Evolutionary conservation across 345 rosid species (phyloP).

Genomic region (Brassica napus): DNA sequence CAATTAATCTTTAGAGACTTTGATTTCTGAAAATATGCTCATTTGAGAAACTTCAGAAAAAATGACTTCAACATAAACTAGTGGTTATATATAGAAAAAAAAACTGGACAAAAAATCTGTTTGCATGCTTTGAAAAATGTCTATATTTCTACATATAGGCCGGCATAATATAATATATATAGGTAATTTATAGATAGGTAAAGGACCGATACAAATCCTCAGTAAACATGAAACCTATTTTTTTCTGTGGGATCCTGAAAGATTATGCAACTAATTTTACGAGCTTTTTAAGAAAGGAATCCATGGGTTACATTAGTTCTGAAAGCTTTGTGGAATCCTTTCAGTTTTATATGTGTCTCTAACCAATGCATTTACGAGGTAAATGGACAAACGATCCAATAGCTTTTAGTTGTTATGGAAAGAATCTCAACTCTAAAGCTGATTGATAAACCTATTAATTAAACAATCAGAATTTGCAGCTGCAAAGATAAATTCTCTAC

Average conservation of each 20-base stretch:
- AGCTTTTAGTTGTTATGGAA: neutral
- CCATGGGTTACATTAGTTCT: neutral
- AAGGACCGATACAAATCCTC: neutral
- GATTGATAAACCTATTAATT: conserved; percentile 2
- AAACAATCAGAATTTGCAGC: conserved; percentile 2
- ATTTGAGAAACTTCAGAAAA: neutral
- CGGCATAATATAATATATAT: neutral
- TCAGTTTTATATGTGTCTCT: conserved; percentile 15
- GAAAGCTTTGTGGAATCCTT: conserved; percentile 19
- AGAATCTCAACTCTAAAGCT: conserved; percentile 30
- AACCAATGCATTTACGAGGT: conserved; percentile 20
- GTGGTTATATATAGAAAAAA: neutral
- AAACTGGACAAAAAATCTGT: neutral
- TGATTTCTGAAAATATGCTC: neutral
- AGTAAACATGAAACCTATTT: neutral
- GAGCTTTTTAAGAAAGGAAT: neutral
- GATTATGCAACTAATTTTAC: neutral
- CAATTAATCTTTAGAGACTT: neutral
- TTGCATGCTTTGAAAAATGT: neutral
- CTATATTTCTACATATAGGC: neutral
- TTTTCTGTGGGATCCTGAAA: neutral
- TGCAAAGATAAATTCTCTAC: neutral
- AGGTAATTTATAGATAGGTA: neutral
- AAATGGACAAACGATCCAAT: conserved; percentile 27
- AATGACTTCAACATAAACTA: neutral